A percentile compares a stretch with the other conserved stretches of the same genome.
Conservation (phyloP, 2,329 filamentous ascomycete species). For the Rutstroemia sp. region DNA sequence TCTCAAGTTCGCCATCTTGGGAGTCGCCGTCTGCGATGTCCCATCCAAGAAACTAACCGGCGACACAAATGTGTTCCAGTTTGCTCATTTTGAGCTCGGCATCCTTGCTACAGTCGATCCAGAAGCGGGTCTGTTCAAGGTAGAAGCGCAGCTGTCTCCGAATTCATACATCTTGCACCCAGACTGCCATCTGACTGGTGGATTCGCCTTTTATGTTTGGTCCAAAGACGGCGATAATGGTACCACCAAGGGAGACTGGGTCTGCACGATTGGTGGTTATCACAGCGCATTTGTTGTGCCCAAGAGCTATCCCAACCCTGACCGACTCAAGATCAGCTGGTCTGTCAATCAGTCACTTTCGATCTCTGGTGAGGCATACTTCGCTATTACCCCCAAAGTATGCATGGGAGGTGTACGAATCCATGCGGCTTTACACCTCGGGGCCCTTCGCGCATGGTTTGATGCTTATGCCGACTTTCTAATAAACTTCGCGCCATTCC, state of each 20-base stretch:
- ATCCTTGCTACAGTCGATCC: slow-evolving; percentile 32
- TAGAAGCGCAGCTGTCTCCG: slow-evolving; percentile 36
- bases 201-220: slow-evolving; percentile 37
- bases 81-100: slow-evolving; percentile 34
- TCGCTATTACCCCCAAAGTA: slow-evolving; percentile 38
- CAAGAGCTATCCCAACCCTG: slow-evolving; percentile 32
- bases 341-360: slow-evolving; percentile 28
- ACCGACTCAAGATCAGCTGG: slow-evolving; percentile 32
- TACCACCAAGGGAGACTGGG: slow-evolving; percentile 32
- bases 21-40: slow-evolving; percentile 29
- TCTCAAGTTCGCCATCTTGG: slow-evolving; percentile 25
- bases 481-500: slow-evolving; percentile 27
- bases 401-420: slow-evolving; percentile 37
- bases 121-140: slow-evolving; percentile 29
- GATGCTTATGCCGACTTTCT: slow-evolving; percentile 29
- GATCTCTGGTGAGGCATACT: slow-evolving; percentile 37
- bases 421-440: slow-evolving; percentile 25
- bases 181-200: slow-evolving; percentile 36
- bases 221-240: slow-evolving; percentile 20
- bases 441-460: slow-evolving; percentile 33
- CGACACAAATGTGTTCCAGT: slow-evolving; percentile 14
- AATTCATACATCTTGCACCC: slow-evolving; percentile 34
- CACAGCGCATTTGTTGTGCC: slow-evolving; percentile 33
- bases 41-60: slow-evolving; percentile 26
- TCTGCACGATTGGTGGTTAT: slow-evolving; percentile 40